Evolutionary conservation across 441 rosid genomes (phyloP).

Genomic region (Dalechampia spathulata): DNA sequence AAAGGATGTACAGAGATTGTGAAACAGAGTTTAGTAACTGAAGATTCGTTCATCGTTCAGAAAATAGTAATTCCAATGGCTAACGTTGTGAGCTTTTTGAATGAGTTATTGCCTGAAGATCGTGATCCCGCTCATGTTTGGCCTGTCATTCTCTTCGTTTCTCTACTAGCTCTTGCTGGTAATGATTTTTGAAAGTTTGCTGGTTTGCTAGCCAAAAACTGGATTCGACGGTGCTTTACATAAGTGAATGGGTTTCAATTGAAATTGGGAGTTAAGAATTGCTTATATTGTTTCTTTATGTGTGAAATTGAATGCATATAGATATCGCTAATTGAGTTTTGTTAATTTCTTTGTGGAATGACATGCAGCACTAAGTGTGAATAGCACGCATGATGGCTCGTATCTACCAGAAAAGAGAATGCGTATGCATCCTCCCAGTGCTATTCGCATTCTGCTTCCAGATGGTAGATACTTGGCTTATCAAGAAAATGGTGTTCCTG

Average conservation of each 20-base stretch:
- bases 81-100: constrained; percentile 55
- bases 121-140: constrained; percentile 85
- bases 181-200: too few species aligned
- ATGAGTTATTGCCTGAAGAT: constrained; percentile 97
- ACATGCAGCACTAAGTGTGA: constrained; percentile 60
- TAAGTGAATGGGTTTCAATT: too few species aligned
- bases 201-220: too few species aligned
- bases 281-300: too few species aligned
- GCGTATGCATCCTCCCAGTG: constrained; percentile 62
- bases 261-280: too few species aligned
- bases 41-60: constrained; percentile 68
- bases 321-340: too few species aligned
- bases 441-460: constrained; percentile 61
- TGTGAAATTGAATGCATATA: too few species aligned
- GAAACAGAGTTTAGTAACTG: constrained; percentile 54
- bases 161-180: constrained; percentile 71
- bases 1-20: constrained; percentile 68
- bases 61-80: constrained; percentile 68
- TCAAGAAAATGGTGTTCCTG: constrained; percentile 64
- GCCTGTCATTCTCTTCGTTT: constrained; percentile 76
- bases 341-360: constrained; percentile 11
- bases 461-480: constrained; percentile 92
- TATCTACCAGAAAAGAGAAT: constrained; percentile 39
- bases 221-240: too few species aligned
- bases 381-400: constrained; percentile 27